Evolutionary conservation across 1,284 basidiomycete species (phyloP).

Genomic region (Apiotrichum mycotoxinovorans): DNA sequence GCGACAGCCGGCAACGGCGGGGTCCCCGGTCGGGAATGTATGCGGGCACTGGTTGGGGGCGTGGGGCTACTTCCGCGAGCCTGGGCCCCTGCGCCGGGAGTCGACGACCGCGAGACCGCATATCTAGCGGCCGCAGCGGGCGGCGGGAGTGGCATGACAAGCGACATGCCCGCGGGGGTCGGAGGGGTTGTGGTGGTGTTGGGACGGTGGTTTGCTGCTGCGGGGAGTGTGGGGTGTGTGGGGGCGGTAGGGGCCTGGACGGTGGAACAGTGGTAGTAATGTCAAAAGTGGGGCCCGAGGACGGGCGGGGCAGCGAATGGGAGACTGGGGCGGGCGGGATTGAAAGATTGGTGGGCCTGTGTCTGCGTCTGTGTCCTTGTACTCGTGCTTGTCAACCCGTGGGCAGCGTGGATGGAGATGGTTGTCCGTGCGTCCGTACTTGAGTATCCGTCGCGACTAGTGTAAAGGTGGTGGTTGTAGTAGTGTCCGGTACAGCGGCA

Average conservation of each 20-base stretch:
- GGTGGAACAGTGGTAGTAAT: not conserved
- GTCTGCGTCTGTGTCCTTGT: no score
- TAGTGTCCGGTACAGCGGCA: no score
- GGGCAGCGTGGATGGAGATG: no score
- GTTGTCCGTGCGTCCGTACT: no score
- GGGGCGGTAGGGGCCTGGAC: not conserved
- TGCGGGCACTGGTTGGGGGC: constrained; percentile 16
- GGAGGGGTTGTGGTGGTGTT: no score
- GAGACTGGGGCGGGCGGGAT: no score
- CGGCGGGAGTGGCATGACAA: constrained; percentile 20
- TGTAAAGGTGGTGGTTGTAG: no score
- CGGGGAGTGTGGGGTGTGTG: not conserved
- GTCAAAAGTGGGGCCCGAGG: not conserved
- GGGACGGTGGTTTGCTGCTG: not conserved
- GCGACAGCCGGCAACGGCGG: constrained; percentile 12
- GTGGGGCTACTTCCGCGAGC: constrained; percentile 13
- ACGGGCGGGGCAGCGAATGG: no score
- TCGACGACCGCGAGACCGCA: constrained; percentile 19
- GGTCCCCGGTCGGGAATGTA: constrained; percentile 20
- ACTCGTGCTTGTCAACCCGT: no score
- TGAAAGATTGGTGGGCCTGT: no score
- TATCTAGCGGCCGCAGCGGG: constrained; percentile 16
- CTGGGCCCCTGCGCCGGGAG: constrained; percentile 8
- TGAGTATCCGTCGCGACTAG: no score
- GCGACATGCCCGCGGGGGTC: constrained; percentile 11